A percentile compares a stretch with the other conserved stretches of the same genome.
Evolutionary conservation across 768 basidiomycete species (phyloP).

Genomic region (Austroboletus festivus): DNA sequence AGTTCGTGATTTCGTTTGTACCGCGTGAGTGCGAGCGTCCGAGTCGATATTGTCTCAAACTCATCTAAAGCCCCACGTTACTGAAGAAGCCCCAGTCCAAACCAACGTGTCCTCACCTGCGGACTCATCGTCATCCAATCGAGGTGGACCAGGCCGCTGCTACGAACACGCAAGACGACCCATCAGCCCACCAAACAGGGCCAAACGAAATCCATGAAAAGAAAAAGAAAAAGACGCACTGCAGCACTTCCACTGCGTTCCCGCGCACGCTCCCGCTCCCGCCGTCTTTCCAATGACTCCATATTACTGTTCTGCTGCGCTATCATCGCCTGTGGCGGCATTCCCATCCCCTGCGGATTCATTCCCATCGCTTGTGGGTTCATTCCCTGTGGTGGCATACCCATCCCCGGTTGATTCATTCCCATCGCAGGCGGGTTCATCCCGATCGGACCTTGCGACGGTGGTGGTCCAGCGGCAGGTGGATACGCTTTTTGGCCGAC

Average conservation of each 20-base stretch:
- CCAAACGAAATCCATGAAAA: neutral
- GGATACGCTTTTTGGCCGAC: constrained; percentile 62
- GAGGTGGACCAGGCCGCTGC: constrained; percentile 33
- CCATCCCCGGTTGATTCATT: constrained; percentile 24
- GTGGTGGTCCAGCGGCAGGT: constrained; percentile 32
- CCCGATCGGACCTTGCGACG: constrained; percentile 24
- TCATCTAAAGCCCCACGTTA: constrained; percentile 43
- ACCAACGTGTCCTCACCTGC: constrained; percentile 41
- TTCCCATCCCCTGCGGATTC: constrained; percentile 23
- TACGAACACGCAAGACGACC: constrained; percentile 2
- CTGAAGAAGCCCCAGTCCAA: neutral
- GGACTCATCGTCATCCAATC: constrained; percentile 59
- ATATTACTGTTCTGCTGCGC: constrained; percentile 71
- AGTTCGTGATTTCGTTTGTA: constrained; percentile 80
- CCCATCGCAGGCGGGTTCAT: constrained; percentile 26
- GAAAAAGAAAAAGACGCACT: constrained; percentile 39
- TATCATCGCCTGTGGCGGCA: constrained; percentile 57
- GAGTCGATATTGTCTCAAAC: constrained; percentile 66
- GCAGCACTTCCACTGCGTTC: constrained; percentile 43
- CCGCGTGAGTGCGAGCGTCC: constrained; percentile 65
- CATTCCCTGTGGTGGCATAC: constrained; percentile 25
- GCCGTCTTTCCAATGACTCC: constrained; percentile 64
- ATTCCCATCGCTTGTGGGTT: constrained; percentile 24
- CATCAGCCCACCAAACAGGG: neutral
- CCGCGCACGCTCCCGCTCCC: constrained; percentile 56